Evolutionary conservation across 176 grass and related monocot species (phyloP).

Genomic region (Hordeum vulgare): MorexV3_pseudomolecules_assembly NC_058519.1:281881953-281882452

Average conservation of each 20-base stretch:
- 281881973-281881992: too few relatives aligned
- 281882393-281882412: conserved; percentile 28
- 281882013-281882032: too few relatives aligned
- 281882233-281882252: conserved; percentile 93
- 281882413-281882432: conserved; percentile 66
- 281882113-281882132: conserved; percentile 76
- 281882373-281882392: neutral
- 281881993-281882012: too few relatives aligned
- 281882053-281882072: neutral
- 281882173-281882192: neutral
- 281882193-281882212: neutral
- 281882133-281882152: conserved; percentile 85
- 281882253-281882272: conserved; percentile 72
- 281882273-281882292: conserved; percentile 86
- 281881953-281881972: too few relatives aligned
- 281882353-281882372: neutral
- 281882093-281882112: conserved; percentile 97
- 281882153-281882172: conserved; percentile 38
- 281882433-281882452: conserved; percentile 89
- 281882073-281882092: conserved; percentile 44
- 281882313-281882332: conserved; percentile 50
- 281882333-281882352: conserved; percentile 13
- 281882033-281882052: neutral
- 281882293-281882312: conserved; percentile 80
- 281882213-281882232: conserved; percentile 40